These are phyloP conservation scores for Dendryphion nanum DNA, from an alignment of 2,329 filamentous ascomycete genomes.

Conservation along the genomic window DNA sequence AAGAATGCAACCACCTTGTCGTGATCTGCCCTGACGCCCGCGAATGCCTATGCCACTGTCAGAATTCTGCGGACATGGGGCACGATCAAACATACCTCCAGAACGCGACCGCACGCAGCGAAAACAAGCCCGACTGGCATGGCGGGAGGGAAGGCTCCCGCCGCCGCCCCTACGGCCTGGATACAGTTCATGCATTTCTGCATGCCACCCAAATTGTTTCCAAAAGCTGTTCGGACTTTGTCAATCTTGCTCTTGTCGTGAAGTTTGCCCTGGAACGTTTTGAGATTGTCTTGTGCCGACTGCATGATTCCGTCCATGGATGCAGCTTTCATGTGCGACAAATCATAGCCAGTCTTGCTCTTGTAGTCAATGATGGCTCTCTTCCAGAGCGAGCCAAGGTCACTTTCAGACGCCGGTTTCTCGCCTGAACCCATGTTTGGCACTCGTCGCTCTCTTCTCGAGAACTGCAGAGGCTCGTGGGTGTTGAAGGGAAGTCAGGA, in stretches of 20 bases:
- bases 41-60: slow-evolving; percentile 22
- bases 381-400: slow-evolving; percentile 13
- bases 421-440: too few species aligned
- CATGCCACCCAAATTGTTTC: slow-evolving; percentile 13
- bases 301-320: slow-evolving; percentile 7
- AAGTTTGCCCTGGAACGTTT: slow-evolving; percentile 7
- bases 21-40: slow-evolving; percentile 38
- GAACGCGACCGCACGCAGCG: slow-evolving; percentile 9
- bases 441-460: too few species aligned
- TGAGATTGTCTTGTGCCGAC: slow-evolving; percentile 5
- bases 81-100: not conserved
- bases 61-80: not conserved
- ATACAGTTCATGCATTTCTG: slow-evolving; percentile 15
- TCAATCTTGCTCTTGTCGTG: slow-evolving; percentile 9
- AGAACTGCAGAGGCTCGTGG: too few species aligned
- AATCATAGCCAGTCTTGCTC: slow-evolving; percentile 8
- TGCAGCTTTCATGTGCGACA: slow-evolving; percentile 6
- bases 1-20: slow-evolving; percentile 43
- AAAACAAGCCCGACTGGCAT: slow-evolving; percentile 18
- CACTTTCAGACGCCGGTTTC: too few species aligned
- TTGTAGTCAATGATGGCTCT: slow-evolving; percentile 14
- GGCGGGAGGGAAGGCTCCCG: slow-evolving; percentile 16
- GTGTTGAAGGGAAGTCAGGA: too few species aligned
- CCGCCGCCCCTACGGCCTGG: slow-evolving; percentile 9
- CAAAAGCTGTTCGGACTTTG: slow-evolving; percentile 10